Evolutionary conservation across 768 basidiomycete genomes (phyloP).

Genomic region (Lactarius akahatsu): DNA sequence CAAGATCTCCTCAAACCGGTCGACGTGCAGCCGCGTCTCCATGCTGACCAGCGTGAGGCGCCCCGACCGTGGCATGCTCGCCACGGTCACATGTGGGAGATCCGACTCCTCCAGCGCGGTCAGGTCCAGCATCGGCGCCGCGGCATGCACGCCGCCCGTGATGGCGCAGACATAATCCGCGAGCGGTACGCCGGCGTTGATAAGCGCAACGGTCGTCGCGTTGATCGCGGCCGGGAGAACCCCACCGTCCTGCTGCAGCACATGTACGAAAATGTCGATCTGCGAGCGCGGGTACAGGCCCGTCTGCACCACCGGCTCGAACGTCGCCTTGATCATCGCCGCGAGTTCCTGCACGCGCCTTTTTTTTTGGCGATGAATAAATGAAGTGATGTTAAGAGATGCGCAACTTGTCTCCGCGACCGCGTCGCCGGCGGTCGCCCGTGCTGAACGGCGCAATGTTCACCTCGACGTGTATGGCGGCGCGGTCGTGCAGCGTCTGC

Average conservation of each 20-base stretch:
- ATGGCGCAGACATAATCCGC: constrained; percentile 90
- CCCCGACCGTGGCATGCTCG: constrained; percentile 82
- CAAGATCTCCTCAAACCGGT: constrained; percentile 89
- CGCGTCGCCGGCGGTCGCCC: constrained; percentile 71
- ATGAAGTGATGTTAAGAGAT: neutral
- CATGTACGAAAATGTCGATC: constrained; percentile 92
- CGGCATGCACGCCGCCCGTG: constrained; percentile 82
- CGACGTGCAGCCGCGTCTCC: constrained; percentile 92
- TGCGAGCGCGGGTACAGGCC: constrained; percentile 90
- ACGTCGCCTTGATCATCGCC: constrained; percentile 86
- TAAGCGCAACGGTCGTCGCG: constrained; percentile 88
- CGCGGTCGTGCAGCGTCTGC: constrained; percentile 82
- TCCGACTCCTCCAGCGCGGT: constrained; percentile 89
- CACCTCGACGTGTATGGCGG: constrained; percentile 87
- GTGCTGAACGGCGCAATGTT: constrained; percentile 85
- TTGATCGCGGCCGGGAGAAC: constrained; percentile 91
- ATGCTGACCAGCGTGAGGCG: constrained; percentile 87
- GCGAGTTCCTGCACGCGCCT: constrained; percentile 89
- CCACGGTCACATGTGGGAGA: constrained; percentile 84
- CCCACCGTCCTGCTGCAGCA: constrained; percentile 92
- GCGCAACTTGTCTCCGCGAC: constrained; percentile 80
- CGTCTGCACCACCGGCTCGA: constrained; percentile 92
- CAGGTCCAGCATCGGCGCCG: constrained; percentile 81
- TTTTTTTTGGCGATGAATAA: neutral
- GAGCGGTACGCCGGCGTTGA: constrained; percentile 87